These are phyloP conservation scores for Thalia dealbata DNA, from an alignment of 176 grass and related monocot genomes.

Conservation along the genomic window DNA sequence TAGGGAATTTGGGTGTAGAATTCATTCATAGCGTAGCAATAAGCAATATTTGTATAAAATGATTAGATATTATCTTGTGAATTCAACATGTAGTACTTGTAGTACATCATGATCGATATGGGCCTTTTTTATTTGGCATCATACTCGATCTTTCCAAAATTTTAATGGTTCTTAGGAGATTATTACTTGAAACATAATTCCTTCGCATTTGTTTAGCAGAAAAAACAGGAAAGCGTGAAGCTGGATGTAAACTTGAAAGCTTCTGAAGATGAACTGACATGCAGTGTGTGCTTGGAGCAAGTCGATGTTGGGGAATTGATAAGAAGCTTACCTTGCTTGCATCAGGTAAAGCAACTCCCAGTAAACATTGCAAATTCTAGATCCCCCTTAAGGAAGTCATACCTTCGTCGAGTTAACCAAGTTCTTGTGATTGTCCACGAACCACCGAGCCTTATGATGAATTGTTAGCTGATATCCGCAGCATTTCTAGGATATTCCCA, in stretches of 20 bases:
- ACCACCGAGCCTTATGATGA: neutral
- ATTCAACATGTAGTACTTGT: neutral
- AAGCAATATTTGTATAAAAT: neutral
- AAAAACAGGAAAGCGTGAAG: constrained; percentile 39
- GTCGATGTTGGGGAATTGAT: constrained; percentile 57
- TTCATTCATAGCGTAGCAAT: neutral
- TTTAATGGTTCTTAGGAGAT: neutral
- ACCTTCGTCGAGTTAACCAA: neutral
- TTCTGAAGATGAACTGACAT: constrained; percentile 70
- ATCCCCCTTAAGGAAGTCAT: no score
- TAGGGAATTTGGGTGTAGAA: neutral
- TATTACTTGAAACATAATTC: neutral
- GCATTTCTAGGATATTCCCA: no score
- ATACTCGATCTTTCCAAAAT: no score
- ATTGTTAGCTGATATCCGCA: neutral
- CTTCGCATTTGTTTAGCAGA: constrained; percentile 42
- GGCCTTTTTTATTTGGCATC: neutral
- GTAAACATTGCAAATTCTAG: neutral
- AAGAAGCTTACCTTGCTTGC: constrained; percentile 87
- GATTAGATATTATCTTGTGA: neutral
- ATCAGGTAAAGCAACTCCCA: constrained; percentile 53
- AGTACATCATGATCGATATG: neutral
- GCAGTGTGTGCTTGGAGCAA: constrained; percentile 98
- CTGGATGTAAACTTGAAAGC: constrained; percentile 35
- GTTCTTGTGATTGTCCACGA: neutral